These are phyloP conservation scores for Cladosporium halotolerans DNA, from an alignment of 2,329 filamentous ascomycete species.

Conservation along the genomic window DNA sequence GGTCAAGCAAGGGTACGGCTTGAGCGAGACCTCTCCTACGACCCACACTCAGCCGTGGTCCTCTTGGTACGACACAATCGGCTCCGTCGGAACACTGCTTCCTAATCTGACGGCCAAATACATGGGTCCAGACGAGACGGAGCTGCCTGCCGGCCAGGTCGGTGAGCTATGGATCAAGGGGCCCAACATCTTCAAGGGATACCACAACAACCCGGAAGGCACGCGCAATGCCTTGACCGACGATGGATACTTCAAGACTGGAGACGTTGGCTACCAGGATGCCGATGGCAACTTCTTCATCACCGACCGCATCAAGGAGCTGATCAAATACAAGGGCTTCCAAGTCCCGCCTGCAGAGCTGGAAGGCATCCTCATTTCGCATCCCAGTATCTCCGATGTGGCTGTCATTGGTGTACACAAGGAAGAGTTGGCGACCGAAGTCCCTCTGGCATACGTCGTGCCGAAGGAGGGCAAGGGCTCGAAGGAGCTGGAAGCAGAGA, in stretches of 20 bases:
- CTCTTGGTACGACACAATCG: constrained; percentile 70
- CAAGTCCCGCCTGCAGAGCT: constrained; percentile 45
- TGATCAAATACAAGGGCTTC: constrained; percentile 54
- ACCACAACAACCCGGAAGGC: constrained; percentile 65
- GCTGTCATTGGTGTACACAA: constrained; percentile 42
- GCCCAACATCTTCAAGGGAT: constrained; percentile 74
- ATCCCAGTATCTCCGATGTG: constrained; percentile 38
- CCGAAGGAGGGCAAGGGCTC: constrained; percentile 32
- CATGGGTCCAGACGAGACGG: constrained; percentile 55
- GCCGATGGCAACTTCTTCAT: constrained; percentile 77
- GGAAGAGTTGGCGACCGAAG: constrained; percentile 41
- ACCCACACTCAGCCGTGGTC: constrained; percentile 65
- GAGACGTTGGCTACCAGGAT: constrained; percentile 77
- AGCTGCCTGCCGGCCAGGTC: constrained; percentile 55
- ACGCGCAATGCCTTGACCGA: constrained; percentile 64
- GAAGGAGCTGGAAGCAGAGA: constrained; percentile 33
- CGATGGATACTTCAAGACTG: constrained; percentile 86
- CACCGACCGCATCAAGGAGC: constrained; percentile 72
- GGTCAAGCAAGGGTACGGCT: constrained; percentile 88
- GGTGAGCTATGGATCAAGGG: constrained; percentile 64
- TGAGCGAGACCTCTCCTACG: constrained; percentile 79
- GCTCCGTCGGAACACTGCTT: constrained; percentile 69
- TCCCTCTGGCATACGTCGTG: constrained; percentile 42
- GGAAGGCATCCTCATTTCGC: constrained; percentile 38
- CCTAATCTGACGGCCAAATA: constrained; percentile 78